phyloP scores from a whole-genome alignment of 768 basidiomycete species.

The Amanita pseudoporphyria region DNA sequence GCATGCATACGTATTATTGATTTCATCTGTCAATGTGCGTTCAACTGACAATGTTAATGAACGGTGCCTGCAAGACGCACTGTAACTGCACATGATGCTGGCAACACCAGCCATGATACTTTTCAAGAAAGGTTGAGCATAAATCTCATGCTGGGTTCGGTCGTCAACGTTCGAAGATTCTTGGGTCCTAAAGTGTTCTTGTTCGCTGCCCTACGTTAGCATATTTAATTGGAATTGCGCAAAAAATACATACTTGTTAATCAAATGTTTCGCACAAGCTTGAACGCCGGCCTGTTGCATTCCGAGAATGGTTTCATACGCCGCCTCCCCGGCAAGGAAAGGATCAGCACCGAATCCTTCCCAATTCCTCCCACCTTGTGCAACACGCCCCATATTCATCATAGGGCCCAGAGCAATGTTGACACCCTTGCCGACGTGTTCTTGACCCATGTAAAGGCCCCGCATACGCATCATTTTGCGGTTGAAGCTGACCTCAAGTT shows the following conservation, averaged over 20 bases:
- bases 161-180: slow-evolving; percentile 69
- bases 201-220: slow-evolving; percentile 35
- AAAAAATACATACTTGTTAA: slow-evolving; percentile 54
- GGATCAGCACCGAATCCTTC: slow-evolving; percentile 95
- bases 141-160: slow-evolving; percentile 69
- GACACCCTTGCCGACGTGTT: slow-evolving; percentile 78
- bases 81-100: slow-evolving; percentile 72
- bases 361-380: slow-evolving; percentile 83
- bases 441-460: slow-evolving; percentile 71
- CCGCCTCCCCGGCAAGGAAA: slow-evolving; percentile 66
- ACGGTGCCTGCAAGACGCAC: slow-evolving; percentile 23
- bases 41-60: neutral
- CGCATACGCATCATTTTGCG: slow-evolving; percentile 68
- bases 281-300: slow-evolving; percentile 74
- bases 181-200: slow-evolving; percentile 50
- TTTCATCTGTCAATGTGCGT: slow-evolving; percentile 32
- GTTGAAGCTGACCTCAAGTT: slow-evolving; percentile 44
- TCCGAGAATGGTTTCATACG: slow-evolving; percentile 76
- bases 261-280: slow-evolving; percentile 78
- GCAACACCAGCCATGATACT: slow-evolving; percentile 69
- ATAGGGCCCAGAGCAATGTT: slow-evolving; percentile 72
- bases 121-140: slow-evolving; percentile 58
- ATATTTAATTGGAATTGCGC: neutral
- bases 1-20: slow-evolving; percentile 69
- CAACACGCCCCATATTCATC: slow-evolving; percentile 81